Percentiles rank a stretch among this genome's conserved stretches.
Evolutionary conservation across 768 basidiomycete genomes (phyloP).

Genomic region (Leccinum sublutescens): DNA sequence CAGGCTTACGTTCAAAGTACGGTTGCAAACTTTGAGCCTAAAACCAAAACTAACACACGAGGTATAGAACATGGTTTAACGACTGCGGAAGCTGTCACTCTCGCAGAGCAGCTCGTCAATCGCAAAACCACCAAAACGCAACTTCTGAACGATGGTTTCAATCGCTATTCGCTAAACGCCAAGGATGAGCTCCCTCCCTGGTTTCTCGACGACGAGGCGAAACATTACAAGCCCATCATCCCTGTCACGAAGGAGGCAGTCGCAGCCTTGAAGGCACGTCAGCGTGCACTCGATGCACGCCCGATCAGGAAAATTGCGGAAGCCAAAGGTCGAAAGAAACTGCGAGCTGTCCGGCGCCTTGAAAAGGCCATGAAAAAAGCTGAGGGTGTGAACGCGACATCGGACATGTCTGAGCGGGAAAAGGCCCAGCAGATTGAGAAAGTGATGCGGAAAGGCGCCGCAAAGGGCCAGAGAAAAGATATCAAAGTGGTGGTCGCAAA

Average conservation of each 20-base stretch:
- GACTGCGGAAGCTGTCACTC: slow-evolving; percentile 86
- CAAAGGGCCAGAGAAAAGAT: slow-evolving; percentile 70
- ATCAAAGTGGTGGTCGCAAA: slow-evolving; percentile 90
- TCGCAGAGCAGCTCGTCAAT: slow-evolving; percentile 91
- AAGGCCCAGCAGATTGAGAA: slow-evolving; percentile 94
- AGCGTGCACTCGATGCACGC: slow-evolving; percentile 91
- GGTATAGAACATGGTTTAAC: slow-evolving; percentile 71
- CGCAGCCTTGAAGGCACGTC: slow-evolving; percentile 77
- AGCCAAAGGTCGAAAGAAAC: slow-evolving; percentile 96
- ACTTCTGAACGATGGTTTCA: slow-evolving; percentile 94
- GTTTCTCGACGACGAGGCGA: slow-evolving; percentile 97
- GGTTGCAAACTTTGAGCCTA: slow-evolving; percentile 19
- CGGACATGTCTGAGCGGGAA: slow-evolving; percentile 91
- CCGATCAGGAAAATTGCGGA: slow-evolving; percentile 99
- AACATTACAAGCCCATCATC: slow-evolving; percentile 89
- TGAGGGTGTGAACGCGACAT: slow-evolving; percentile 83
- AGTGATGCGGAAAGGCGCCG: slow-evolving; percentile 77
- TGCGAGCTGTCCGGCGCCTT: slow-evolving; percentile 78
- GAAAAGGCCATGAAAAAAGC: slow-evolving; percentile 97
- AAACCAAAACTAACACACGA: slow-evolving; percentile 3
- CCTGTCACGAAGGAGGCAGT: slow-evolving; percentile 98
- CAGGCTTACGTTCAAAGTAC: slow-evolving; percentile 66
- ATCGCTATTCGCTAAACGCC: slow-evolving; percentile 85
- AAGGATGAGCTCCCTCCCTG: slow-evolving; percentile 92
- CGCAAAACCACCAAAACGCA: slow-evolving; percentile 84